Percentiles rank a stretch among this genome's conserved stretches.
Conservation (phyloP, 441 rosid genomes). For the Euphorbia neoarborescens region DNA sequence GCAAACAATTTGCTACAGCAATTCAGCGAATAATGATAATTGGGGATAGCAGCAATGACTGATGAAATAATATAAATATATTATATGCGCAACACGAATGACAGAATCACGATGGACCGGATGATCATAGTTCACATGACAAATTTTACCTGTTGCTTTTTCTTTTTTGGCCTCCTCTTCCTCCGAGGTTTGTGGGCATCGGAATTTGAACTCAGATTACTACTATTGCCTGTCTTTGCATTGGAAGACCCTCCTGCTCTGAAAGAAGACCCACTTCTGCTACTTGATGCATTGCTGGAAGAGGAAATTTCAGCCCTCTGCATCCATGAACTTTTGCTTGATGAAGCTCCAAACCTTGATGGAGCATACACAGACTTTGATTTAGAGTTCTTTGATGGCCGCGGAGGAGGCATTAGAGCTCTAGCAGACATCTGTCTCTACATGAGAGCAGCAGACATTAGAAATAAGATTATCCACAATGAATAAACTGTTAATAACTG, state of each 20-base stretch:
- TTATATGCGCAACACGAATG: background rate
- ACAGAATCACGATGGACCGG: background rate
- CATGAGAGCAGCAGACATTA: slow-evolving; percentile 16
- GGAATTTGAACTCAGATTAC: slow-evolving; percentile 89
- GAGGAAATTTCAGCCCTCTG: slow-evolving; percentile 51
- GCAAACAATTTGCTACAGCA: background rate
- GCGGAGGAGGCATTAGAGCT: slow-evolving; percentile 94
- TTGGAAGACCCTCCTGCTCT: slow-evolving; percentile 44
- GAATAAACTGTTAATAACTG: background rate
- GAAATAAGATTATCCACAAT: slow-evolving; percentile 7
- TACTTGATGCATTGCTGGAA: slow-evolving; percentile 56
- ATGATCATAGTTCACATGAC: background rate
- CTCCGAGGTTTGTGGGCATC: slow-evolving; percentile 89
- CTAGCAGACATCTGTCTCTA: slow-evolving; percentile 68
- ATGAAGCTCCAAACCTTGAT: slow-evolving; percentile 63
- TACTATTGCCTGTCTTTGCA: slow-evolving; percentile 64
- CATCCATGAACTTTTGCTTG: slow-evolving; percentile 42
- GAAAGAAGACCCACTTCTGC: slow-evolving; percentile 50
- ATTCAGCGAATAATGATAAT: background rate
- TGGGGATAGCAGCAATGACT: background rate
- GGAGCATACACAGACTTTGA: slow-evolving; percentile 29
- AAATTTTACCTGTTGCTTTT: slow-evolving; percentile 55
- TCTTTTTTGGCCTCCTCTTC: slow-evolving; percentile 94
- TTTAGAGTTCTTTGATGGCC: slow-evolving; percentile 42
- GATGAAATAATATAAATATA: background rate